A percentile compares a stretch with the other conserved stretches of the same genome.
phyloP scores from a whole-genome alignment of 163 green algal genomes.

The Scenedesmus sp. region DNA sequence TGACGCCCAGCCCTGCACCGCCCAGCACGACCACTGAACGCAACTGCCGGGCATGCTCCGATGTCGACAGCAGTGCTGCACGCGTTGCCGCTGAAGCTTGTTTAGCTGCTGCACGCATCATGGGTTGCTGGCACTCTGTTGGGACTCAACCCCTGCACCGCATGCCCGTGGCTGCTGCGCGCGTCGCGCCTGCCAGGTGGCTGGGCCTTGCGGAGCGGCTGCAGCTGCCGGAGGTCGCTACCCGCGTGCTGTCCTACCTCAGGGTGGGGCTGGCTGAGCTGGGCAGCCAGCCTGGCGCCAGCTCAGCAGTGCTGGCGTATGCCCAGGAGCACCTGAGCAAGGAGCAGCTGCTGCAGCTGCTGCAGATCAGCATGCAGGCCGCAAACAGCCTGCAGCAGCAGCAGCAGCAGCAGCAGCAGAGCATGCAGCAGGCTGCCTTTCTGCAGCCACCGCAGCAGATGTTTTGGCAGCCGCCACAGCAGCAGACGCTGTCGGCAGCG shows the following conservation, averaged over 20 bases:
- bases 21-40: no score
- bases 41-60: background rate
- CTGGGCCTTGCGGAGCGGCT: conserved; percentile 30
- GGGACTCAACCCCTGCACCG: background rate
- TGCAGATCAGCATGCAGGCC: conserved; percentile 25
- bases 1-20: background rate
- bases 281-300: conserved; percentile 10
- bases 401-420: conserved; percentile 36
- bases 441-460: conserved; percentile 1
- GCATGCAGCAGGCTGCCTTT: background rate
- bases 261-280: background rate
- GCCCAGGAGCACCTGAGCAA: conserved; percentile 36
- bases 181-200: conserved; percentile 9
- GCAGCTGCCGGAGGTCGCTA: conserved; percentile 21
- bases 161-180: background rate
- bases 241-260: background rate
- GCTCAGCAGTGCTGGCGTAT: conserved; percentile 5
- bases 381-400: background rate
- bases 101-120: background rate
- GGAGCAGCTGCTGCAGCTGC: conserved; percentile 45
- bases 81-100: background rate
- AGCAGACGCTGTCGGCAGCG: background rate
- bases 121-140: background rate
- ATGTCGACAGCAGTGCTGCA: background rate
- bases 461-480: background rate